Evolutionary conservation across 2,329 filamentous ascomycete genomes (phyloP), one percentile per base, ranked within the genome.

Genomic region (Trichothecium roseum): DNA sequence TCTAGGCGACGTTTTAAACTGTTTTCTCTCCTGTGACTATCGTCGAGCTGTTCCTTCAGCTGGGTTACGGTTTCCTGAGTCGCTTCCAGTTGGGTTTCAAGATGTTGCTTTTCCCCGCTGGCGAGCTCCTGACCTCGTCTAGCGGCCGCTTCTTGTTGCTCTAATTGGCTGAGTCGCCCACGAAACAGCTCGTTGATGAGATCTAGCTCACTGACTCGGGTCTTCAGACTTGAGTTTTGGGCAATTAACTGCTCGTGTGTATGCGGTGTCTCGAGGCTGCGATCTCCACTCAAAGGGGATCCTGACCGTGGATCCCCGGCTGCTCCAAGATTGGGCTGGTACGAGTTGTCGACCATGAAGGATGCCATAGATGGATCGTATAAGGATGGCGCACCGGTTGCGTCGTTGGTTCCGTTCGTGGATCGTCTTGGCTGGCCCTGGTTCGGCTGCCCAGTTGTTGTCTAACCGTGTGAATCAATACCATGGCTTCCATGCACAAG

Each of bases 131-230:
- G 66, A 15, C 74, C 68, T 51, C 77, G 61, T 51, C 79, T 63
- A 35, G 81, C 74, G 32, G 72, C 77, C 32, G 74, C 74, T 52
- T 89, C 84, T 50, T 81, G 81, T 45, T 79, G 74, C 53, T 93
- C 85, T 10, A 91, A 68, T 53, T 91, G 83, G 70, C 54, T 78
- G 58, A 95, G 77, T 9, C 81, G 74, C 27, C 80, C 80, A 34
- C 80, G 71, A 56, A 86, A 87, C 30, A 88, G 66, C 52, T 84
- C 82, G 50, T 88, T 95, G 65, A 98, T 95, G 35, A 98, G 74
- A 55, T 98, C 91, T 17, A 98, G 72, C 57, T 98, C 91, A 47
- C 81, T 91, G 24, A 98, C 89, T 29, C 91, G 80, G 1, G 91
- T 98, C 63, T 93, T 94, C n/a, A 96, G 69, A 34, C 79, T 81